Base-by-base conservation (phyloP, 2,329 filamentous ascomycete genomes). In the Claviceps humidiphila region DNA sequence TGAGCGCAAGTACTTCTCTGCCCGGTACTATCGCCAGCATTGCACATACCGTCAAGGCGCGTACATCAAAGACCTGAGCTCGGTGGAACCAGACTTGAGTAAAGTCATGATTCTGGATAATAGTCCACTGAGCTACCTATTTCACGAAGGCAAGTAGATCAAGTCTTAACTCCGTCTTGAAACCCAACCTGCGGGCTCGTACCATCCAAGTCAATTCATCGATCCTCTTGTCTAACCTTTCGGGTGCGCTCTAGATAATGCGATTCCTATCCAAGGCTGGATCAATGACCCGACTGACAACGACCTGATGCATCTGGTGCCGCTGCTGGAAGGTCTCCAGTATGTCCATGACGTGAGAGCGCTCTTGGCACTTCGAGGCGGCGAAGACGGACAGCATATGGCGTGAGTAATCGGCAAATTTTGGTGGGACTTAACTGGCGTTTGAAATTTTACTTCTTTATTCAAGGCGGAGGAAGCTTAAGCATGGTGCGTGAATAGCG, bases 61-160 rank as follows among this genome's bases (percentile, higher is more conserved):
- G 37, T 98, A 96, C 65, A 97, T 98, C 74, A 98, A 98, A 69
- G 93, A 98, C 69, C 74, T 98, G 53, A 93, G 89, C 66, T 88
- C 89, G 52, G 89, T 98, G 43, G 93, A 98, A 74, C 90, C 93
- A 17, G 93, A 98, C 67, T 73, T 98, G 63, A 96, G 90, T 71
- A 94, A 89, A 70, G 93, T 98, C 55, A 95, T 97, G 86, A 98
- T 98, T 66, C 75, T 98, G 68, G 93, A 98, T 72, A 98, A 98
- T 66, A 96, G 89, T 68, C 93, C 93, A 52, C 81, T 96, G 74
- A 96, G 90, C 72, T 98, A 97, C 71, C 87, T 96, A 71, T 97
- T 97, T 71, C 91, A 97, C 66, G 89, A 95, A 83, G 91, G 93
- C 93, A 72, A 64, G 79, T 65, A 39, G 14, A 16, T 14, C 14